Percentiles rank a stretch among this genome's conserved stretches.
phyloP scores from a whole-genome alignment of 495 filamentous ascomycete genomes.

The Lineolata rhizophorae region DNA sequence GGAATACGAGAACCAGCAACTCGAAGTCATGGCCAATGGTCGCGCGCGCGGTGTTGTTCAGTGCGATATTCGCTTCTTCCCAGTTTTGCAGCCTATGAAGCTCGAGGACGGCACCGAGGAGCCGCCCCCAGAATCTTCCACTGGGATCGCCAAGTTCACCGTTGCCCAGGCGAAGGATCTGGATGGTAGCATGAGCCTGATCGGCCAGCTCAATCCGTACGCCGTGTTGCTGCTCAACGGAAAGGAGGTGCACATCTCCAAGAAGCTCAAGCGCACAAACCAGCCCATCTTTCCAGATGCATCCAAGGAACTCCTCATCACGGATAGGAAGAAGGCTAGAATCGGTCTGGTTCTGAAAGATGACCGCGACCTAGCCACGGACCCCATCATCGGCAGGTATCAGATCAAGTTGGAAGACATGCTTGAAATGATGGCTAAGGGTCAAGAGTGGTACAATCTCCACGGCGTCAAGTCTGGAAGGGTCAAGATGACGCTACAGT shows the following conservation, averaged over 20 bases:
- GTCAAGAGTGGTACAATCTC: constrained; percentile 89
- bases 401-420: constrained; percentile 90
- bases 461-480: constrained; percentile 61
- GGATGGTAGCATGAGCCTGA: constrained; percentile 69
- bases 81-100: constrained; percentile 52
- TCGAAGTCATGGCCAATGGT: constrained; percentile 70
- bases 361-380: constrained; percentile 61
- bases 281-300: constrained; percentile 84
- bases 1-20: constrained; percentile 61
- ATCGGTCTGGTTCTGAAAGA: constrained; percentile 88
- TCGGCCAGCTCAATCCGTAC: constrained; percentile 81
- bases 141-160: constrained; percentile 79
- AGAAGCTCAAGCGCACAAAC: constrained; percentile 87
- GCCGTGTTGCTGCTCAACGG: constrained; percentile 70
- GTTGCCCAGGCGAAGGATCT: constrained; percentile 92
- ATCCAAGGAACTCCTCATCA: constrained; percentile 81
- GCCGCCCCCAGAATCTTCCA: constrained; percentile 70
- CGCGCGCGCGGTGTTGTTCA: constrained; percentile 60
- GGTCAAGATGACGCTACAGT: constrained; percentile 71
- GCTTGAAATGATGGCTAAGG: constrained; percentile 74
- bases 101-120: constrained; percentile 55
- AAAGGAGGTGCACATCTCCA: constrained; percentile 64
- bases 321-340: constrained; percentile 70
- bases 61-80: constrained; percentile 84
- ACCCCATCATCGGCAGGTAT: constrained; percentile 72